Conservation (phyloP, 176 grass and related monocot genomes). For the Tillandsia fasciculata region DNA sequence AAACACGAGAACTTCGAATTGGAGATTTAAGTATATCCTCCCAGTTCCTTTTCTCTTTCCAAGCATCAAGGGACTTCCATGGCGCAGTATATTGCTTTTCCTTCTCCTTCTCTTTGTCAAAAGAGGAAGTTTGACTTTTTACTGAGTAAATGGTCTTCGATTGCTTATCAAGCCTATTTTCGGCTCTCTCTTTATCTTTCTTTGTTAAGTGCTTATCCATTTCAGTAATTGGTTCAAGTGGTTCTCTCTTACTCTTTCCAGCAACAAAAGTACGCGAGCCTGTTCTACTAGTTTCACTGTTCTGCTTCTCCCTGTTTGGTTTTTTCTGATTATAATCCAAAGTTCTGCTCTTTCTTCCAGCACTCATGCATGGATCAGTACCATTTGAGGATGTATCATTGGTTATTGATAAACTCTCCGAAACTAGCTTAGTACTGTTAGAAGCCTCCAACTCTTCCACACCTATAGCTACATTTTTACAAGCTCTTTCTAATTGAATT, state of each 20-base stretch:
- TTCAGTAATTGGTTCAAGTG: conserved; percentile 68
- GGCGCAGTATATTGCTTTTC: conserved; percentile 47
- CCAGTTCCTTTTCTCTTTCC: conserved; percentile 99
- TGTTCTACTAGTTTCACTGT: conserved; percentile 32
- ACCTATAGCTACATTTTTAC: conserved; percentile 51
- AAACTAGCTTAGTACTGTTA: conserved; percentile 38
- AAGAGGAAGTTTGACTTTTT: conserved; percentile 29
- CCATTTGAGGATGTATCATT: conserved; percentile 27
- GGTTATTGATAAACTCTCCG: conserved; percentile 23
- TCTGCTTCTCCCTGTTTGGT: conserved; percentile 24
- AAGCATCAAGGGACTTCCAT: conserved; percentile 94
- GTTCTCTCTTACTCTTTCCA: conserved; percentile 61
- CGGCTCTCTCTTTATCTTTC: conserved; percentile 49
- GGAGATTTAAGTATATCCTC: conserved; percentile 96
- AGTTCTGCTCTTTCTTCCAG: conserved; percentile 17
- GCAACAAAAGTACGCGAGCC: conserved; percentile 27
- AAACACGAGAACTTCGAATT: conserved; percentile 57
- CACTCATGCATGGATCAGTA: conserved; percentile 9
- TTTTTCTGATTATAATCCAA: conserved; percentile 12
- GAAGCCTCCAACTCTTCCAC: conserved; percentile 31
- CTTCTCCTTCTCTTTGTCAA: conserved; percentile 42
- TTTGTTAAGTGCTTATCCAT: conserved; percentile 47
- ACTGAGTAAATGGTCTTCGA: conserved; percentile 31
- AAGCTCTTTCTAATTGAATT: conserved; percentile 75
- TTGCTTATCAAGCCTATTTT: conserved; percentile 52